Conservation (phyloP, 495 filamentous ascomycete species). For the Penicillium herquei region DNA sequence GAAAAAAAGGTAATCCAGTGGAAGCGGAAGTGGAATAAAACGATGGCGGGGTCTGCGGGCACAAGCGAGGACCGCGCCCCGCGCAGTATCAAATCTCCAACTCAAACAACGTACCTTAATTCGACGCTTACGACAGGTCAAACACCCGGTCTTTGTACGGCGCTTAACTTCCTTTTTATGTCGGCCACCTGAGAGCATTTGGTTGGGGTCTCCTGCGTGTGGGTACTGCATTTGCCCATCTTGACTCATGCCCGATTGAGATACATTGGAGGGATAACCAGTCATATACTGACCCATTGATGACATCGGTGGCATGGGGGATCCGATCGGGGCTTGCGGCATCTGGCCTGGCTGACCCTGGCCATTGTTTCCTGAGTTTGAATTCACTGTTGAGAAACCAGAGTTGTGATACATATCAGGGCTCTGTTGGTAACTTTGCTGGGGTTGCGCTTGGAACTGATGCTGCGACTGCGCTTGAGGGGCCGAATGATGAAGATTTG, state of each 20-base stretch:
- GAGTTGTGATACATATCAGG: slow-evolving; percentile 39
- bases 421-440: slow-evolving; percentile 32
- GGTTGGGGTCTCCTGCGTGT: slow-evolving; percentile 44
- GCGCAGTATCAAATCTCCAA: slow-evolving; percentile 35
- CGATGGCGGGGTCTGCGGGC: slow-evolving; percentile 44
- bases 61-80: slow-evolving; percentile 49
- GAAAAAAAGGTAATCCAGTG: slow-evolving; percentile 20
- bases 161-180: slow-evolving; percentile 99
- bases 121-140: slow-evolving; percentile 94
- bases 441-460: slow-evolving; percentile 32
- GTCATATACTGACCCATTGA: slow-evolving; percentile 47
- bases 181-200: slow-evolving; percentile 73
- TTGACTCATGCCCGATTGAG: slow-evolving; percentile 36
- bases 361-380: slow-evolving; percentile 20
- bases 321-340: slow-evolving; percentile 46
- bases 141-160: slow-evolving; percentile 93
- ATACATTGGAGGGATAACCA: slow-evolving; percentile 38
- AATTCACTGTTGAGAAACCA: slow-evolving; percentile 25
- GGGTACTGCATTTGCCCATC: slow-evolving; percentile 46
- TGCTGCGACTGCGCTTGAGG: slow-evolving; percentile 23
- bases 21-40: slow-evolving; percentile 25
- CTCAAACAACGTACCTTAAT: slow-evolving; percentile 82
- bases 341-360: slow-evolving; percentile 39
- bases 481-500: slow-evolving; percentile 22
- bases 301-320: slow-evolving; percentile 44